Evolutionary conservation across 2,329 filamentous ascomycete species (phyloP).

Genomic region (Tolypocladium inflatum): DNA sequence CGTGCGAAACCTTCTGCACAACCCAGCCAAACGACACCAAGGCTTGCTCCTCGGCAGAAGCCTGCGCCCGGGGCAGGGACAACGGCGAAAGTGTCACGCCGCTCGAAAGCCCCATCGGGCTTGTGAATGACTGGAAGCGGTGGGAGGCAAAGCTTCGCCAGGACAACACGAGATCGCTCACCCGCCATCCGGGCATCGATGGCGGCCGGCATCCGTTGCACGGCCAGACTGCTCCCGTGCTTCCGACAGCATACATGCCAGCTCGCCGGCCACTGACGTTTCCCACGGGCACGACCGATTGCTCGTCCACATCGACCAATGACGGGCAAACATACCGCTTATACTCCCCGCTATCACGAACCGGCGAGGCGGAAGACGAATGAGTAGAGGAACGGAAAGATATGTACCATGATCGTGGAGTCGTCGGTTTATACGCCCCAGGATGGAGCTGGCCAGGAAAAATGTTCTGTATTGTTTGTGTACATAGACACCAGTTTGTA

Average conservation of each 20-base stretch:
- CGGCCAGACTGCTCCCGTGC: neutral
- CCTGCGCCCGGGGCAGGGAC: neutral
- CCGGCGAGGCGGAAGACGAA: neutral
- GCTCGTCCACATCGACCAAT: neutral
- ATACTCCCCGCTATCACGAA: too few relatives aligned
- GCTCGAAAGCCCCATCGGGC: constrained; percentile 3
- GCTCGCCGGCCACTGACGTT: neutral
- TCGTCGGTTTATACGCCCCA: neutral
- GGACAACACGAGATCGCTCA: constrained; percentile 16
- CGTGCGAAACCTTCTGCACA: neutral
- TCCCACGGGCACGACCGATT: neutral
- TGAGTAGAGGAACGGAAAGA: neutral
- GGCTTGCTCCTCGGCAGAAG: neutral
- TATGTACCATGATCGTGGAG: neutral
- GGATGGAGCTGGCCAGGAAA: neutral
- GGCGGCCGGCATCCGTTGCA: neutral
- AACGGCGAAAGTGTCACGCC: neutral
- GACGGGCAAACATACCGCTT: neutral
- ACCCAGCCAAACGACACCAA: neutral
- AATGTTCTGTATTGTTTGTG: neutral
- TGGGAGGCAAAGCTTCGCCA: constrained; percentile 25
- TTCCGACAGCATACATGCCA: neutral
- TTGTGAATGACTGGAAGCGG: constrained; percentile 27
- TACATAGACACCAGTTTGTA: neutral
- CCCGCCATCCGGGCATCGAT: constrained; percentile 18